phyloP scores from a whole-genome alignment of 805 yeast genomes.

The Cyberlindnera lachancei region DNA sequence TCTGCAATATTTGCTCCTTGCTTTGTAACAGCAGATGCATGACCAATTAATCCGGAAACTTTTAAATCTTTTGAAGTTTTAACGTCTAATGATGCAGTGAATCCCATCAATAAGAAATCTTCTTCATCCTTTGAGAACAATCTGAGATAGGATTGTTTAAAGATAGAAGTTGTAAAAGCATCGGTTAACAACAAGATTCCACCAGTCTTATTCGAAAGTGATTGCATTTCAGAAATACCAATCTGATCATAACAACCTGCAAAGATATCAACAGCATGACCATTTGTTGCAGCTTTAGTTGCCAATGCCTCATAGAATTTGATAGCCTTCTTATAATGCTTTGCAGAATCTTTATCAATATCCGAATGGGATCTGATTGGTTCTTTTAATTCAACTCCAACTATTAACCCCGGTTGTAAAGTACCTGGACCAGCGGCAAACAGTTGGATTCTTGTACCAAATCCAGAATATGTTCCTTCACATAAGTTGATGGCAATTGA shows the following conservation, averaged over 20 bases:
- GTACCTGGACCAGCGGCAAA: conserved; percentile 96
- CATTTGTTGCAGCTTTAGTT: conserved; percentile 58
- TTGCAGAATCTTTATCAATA: conserved; percentile 84
- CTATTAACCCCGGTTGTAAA: conserved; percentile 89
- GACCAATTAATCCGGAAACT: conserved; percentile 90
- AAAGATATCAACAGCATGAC: conserved; percentile 82
- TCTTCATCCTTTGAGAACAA: conserved; percentile 81
- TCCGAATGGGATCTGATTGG: conserved; percentile 97
- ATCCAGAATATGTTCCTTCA: conserved; percentile 75
- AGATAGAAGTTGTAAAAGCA: conserved; percentile 90
- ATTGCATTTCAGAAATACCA: conserved; percentile 91
- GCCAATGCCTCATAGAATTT: conserved; percentile 75
- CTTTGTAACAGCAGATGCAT: conserved; percentile 62
- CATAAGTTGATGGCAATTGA: conserved; percentile 75
- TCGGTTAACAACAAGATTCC: conserved; percentile 85
- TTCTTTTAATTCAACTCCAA: conserved; percentile 84
- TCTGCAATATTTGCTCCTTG: conserved; percentile 78
- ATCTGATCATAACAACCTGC: conserved; percentile 96
- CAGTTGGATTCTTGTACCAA: conserved; percentile 82
- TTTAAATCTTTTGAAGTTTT: conserved; percentile 83
- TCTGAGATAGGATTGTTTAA: conserved; percentile 85
- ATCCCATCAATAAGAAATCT: conserved; percentile 82
- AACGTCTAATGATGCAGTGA: conserved; percentile 82
- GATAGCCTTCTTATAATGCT: conserved; percentile 79
- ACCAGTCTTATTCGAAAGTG: conserved; percentile 78